Conservation (phyloP, 768 basidiomycete genomes). For the Pleurotus citrinopileatus region DNA sequence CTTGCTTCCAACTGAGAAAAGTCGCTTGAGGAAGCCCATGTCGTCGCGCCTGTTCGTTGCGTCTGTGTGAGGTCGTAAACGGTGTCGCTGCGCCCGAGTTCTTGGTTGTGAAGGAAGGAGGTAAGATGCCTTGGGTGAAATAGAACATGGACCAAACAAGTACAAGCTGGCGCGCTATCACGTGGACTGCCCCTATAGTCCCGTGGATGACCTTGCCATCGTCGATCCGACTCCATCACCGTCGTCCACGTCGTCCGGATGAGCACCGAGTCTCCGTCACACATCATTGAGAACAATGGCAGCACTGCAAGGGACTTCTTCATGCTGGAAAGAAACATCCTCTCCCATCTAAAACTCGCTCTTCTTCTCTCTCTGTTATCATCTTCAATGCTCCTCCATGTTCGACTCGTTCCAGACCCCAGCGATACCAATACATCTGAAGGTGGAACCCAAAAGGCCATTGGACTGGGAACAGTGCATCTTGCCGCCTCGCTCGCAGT, state of each 20-base stretch:
- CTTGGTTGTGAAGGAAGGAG: conserved; percentile 19
- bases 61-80: conserved; percentile 17
- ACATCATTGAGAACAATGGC: conserved; percentile 42
- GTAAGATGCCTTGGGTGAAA: conserved; percentile 13
- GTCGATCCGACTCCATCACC: neutral
- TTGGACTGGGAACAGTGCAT: conserved; percentile 48
- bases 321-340: conserved; percentile 76
- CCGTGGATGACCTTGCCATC: neutral
- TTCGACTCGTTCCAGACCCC: conserved; percentile 51
- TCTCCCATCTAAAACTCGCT: conserved; percentile 66
- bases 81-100: conserved; percentile 23
- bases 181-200: neutral
- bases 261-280: conserved; percentile 2
- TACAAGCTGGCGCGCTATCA: conserved; percentile 23
- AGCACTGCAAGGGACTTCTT: conserved; percentile 73
- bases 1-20: conserved; percentile 68
- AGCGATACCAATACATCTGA: conserved; percentile 18
- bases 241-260: neutral
- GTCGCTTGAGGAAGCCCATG: conserved; percentile 71
- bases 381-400: conserved; percentile 59
- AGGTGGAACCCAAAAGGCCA: conserved; percentile 29
- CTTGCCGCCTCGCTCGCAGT: conserved; percentile 50
- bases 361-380: conserved; percentile 62
- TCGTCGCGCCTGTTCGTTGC: conserved; percentile 11
- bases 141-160: conserved; percentile 44